Base-by-base conservation (phyloP, 2,329 filamentous ascomycete species). In the Tolypocladium capitatum region DNA sequence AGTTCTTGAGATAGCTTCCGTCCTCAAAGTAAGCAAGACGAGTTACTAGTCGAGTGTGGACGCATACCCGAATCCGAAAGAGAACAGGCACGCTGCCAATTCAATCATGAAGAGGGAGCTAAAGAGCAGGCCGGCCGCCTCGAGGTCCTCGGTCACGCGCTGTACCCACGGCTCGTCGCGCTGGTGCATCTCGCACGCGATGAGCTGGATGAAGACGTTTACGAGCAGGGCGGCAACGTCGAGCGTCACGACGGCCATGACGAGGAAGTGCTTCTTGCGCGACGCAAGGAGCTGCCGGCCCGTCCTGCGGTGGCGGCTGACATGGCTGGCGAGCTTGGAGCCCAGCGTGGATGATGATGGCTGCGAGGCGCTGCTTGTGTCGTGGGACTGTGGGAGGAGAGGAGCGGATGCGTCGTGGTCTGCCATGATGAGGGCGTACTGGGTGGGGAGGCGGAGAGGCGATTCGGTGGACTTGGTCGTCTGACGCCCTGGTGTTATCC, bases 91-190 rank as follows among this genome's bases (percentile, higher is more conserved):
- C 3, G 74, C 63, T 10, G 73, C 47, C 60, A 86, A 62, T 63
- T 86, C 83, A 1, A 72, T 55, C 67, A 86, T 70, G 59, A 86
- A 86, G 28, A 84, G 56, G 53, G 71, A 76, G 48, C 77, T 82
- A 58, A 85, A 79, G 2, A 76, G 66, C 41, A 84, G 61, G 6
- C 78, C 75, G 32, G 75, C 63, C 3, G 70, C 64, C 13, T 71
- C 71, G 36, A 85, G 63, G 0, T 59, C 55, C n/a, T 59, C 52
- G 16, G 62, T 60, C 32, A 68, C 58, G 1, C 55, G 49, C 9
- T 55, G 51, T 6, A 73, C 69, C 71, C 72, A 74, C 0, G 59
- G 52, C 54, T 68, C 64, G 44, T 67, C 54, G 31, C 61, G 51
- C 34, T 62, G 58, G 42, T 66, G 62, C 53, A 65, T 63, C 53